phyloP scores from a whole-genome alignment of 352 stramenopile species.

The Albugo laibachii region DNA sequence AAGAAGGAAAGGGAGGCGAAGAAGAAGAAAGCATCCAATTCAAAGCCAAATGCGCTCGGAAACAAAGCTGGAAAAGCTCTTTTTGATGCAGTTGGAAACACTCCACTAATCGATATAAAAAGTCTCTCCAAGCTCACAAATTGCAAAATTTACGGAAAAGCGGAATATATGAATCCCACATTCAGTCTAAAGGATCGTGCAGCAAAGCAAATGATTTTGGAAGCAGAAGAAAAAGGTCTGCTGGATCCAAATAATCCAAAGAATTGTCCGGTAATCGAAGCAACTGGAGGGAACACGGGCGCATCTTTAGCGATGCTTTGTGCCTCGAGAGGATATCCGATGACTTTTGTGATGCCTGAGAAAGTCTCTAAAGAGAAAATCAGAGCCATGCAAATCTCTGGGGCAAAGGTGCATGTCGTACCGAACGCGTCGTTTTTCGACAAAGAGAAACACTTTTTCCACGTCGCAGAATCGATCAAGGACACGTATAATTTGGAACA shows the following conservation, averaged over 20 bases:
- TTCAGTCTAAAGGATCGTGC: conserved; percentile 95
- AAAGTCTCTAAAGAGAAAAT: conserved; percentile 90
- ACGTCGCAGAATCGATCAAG: conserved; percentile 76
- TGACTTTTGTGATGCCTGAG: conserved; percentile 95
- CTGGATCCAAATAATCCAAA: conserved; percentile 22
- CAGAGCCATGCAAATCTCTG: conserved; percentile 57
- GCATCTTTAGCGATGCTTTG: conserved; percentile 92
- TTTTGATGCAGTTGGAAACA: conserved; percentile 83
- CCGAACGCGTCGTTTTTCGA: conserved; percentile 92
- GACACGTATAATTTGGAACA: conserved; percentile 60
- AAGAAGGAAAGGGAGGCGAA: too few relatives aligned
- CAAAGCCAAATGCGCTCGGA: neutral
- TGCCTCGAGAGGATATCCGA: conserved; percentile 82
- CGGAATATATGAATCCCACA: conserved; percentile 94
- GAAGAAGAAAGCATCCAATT: too few relatives aligned
- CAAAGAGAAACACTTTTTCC: conserved; percentile 82
- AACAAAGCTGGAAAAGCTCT: conserved; percentile 22
- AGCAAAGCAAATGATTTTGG: conserved; percentile 87
- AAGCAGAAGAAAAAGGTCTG: conserved; percentile 76
- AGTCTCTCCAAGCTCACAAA: conserved; percentile 81
- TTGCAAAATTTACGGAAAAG: conserved; percentile 85
- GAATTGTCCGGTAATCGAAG: conserved; percentile 91
- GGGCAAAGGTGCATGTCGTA: conserved; percentile 75
- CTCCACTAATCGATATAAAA: conserved; percentile 79
- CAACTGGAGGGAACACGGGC: conserved; percentile 93